Evolutionary conservation across 192 early-diverging fungal species (phyloP).

Genomic region (Mortierella antarctica): DNA sequence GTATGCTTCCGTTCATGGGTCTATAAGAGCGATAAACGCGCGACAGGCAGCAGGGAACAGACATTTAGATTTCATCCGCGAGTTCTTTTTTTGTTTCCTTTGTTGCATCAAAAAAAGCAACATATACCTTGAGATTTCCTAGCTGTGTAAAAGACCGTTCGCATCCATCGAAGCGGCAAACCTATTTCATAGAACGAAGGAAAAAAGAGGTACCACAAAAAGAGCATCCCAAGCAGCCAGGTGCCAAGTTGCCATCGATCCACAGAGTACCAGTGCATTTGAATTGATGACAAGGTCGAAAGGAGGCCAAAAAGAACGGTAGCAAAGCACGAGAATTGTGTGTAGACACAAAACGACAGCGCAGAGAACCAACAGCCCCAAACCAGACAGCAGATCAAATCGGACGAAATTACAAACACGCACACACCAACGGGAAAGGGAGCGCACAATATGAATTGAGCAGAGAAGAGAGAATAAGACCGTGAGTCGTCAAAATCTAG

Average conservation of each 20-base stretch:
- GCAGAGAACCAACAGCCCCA: constrained; percentile 55
- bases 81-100: background rate
- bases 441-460: background rate
- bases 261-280: constrained; percentile 33
- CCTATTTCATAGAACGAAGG: constrained; percentile 52
- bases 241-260: constrained; percentile 16
- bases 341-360: constrained; percentile 39
- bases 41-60: too few relatives aligned
- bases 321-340: constrained; percentile 48
- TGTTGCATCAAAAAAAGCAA: background rate
- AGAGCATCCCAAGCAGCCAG: constrained; percentile 34
- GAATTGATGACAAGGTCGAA: constrained; percentile 30
- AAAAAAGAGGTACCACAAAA: constrained; percentile 2
- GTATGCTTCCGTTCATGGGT: constrained; percentile 43
- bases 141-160: constrained; percentile 79
- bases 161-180: constrained; percentile 75
- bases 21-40: constrained; percentile 1
- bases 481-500: constrained; percentile 55
- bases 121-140: constrained; percentile 67
- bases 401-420: constrained; percentile 10
- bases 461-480: constrained; percentile 31
- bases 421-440: constrained; percentile 1
- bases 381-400: constrained; percentile 26
- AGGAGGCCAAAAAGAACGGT: constrained; percentile 34
- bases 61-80: background rate